These are phyloP conservation scores for Xylaria flabelliformis DNA, from an alignment of 495 filamentous ascomycete genomes.

Conservation along the genomic window DNA sequence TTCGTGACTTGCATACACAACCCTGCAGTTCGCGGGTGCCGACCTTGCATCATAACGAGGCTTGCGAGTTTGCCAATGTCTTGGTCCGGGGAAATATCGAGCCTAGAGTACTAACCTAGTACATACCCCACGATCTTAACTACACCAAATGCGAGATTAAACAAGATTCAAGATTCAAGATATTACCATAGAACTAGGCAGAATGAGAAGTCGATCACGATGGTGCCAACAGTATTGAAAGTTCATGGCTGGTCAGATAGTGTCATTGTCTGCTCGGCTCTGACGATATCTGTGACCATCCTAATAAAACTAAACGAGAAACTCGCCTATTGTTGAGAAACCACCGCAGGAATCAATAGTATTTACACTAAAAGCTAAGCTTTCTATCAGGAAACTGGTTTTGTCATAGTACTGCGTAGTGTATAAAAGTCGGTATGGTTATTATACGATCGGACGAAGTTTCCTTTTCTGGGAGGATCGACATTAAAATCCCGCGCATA, in stretches of 20 bases:
- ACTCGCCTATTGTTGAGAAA: background rate
- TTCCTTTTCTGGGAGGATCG: constrained; percentile 6
- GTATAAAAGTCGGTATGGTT: constrained; percentile 9
- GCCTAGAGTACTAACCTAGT: background rate
- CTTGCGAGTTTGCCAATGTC: background rate
- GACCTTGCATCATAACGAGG: constrained; percentile 5
- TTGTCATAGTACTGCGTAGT: background rate
- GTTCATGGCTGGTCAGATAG: background rate
- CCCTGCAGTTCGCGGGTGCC: background rate
- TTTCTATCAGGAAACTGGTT: constrained; percentile 1
- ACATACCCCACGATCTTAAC: background rate
- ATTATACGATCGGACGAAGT: background rate
- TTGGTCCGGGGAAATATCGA: background rate
- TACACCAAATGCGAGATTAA: background rate
- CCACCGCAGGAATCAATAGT: background rate
- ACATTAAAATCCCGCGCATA: constrained; percentile 15
- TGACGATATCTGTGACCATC: constrained; percentile 12
- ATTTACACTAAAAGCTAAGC: background rate
- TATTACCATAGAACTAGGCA: background rate
- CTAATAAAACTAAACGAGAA: constrained; percentile 16
- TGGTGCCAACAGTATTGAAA: background rate
- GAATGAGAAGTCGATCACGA: background rate
- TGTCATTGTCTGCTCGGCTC: background rate
- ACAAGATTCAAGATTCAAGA: constrained; percentile 2
- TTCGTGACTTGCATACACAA: background rate